Conservation (phyloP, 495 filamentous ascomycete genomes). For the Diplogelasinospora grovesii region DNA sequence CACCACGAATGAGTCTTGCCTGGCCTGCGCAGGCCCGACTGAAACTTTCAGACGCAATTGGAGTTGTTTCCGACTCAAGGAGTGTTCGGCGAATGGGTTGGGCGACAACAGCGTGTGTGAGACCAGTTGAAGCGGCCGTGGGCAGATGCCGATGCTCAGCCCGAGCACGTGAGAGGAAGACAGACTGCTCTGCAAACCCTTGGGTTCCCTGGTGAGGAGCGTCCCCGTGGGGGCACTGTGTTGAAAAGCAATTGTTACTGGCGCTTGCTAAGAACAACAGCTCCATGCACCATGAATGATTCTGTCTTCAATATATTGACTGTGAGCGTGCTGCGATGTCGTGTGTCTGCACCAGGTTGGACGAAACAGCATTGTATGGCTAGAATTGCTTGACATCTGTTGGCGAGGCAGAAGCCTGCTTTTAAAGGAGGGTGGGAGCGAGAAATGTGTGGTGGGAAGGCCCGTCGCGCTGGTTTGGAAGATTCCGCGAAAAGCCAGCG, state of each 20-base stretch:
- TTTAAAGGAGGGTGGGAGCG: slow-evolving; percentile 3
- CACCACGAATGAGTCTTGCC: slow-evolving; percentile 3
- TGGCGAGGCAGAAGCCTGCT: background rate
- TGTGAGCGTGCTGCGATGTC: slow-evolving; percentile 2
- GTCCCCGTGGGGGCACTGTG: background rate
- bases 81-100: background rate
- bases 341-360: slow-evolving; percentile 9
- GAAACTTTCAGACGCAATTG: background rate
- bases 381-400: background rate
- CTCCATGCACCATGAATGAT: background rate
- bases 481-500: background rate
- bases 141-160: background rate
- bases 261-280: background rate
- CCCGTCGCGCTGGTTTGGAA: background rate
- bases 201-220: background rate
- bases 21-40: slow-evolving; percentile 5
- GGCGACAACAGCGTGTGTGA: background rate
- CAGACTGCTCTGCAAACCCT: too few species aligned
- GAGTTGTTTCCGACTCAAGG: background rate
- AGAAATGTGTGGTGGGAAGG: slow-evolving; percentile 5
- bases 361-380: slow-evolving; percentile 1
- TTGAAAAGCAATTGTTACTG: background rate
- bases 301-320: slow-evolving; percentile 1
- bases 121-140: too few species aligned
- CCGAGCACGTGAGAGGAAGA: background rate